These are phyloP conservation scores for Vicia sativa DNA, from an alignment of 306 rosid genomes.

Conservation along the genomic window DNA sequence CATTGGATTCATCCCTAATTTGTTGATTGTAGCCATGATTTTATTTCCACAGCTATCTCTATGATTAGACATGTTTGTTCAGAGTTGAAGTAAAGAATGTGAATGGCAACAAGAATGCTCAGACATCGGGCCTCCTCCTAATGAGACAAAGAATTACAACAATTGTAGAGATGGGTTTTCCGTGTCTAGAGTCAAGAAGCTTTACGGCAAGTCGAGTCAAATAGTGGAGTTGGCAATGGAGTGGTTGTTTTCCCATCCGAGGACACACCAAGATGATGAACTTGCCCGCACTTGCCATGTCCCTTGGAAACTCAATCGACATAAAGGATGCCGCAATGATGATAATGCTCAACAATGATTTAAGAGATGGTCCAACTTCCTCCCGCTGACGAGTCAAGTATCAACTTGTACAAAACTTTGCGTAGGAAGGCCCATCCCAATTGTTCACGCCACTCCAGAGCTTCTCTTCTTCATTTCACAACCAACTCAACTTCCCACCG, in stretches of 20 bases:
- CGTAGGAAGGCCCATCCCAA: constrained; percentile 30
- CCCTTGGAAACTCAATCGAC: constrained; percentile 85
- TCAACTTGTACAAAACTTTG: constrained; percentile 78
- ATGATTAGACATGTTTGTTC: constrained; percentile 83
- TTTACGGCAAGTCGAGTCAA: constrained; percentile 89
- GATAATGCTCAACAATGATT: constrained; percentile 60
- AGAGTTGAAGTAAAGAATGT: constrained; percentile 84
- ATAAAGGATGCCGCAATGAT: constrained; percentile 63
- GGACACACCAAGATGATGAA: constrained; percentile 84
- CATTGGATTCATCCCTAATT: constrained; percentile 89
- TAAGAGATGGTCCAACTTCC: constrained; percentile 83
- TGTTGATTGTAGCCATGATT: constrained; percentile 78
- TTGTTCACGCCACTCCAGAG: background rate
- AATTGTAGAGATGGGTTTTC: constrained; percentile 94
- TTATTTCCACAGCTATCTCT: constrained; percentile 75
- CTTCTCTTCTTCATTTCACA: background rate
- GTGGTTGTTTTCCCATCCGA: constrained; percentile 96
- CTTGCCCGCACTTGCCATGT: constrained; percentile 99
- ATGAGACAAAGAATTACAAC: constrained; percentile 79
- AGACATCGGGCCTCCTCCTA: constrained; percentile 82
- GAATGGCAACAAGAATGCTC: constrained; percentile 65
- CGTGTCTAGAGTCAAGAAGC: constrained; percentile 94
- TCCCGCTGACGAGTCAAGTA: constrained; percentile 80
- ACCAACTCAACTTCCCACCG: background rate
- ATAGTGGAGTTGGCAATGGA: constrained; percentile 98